A percentile compares a stretch with the other conserved stretches of the same genome.
phyloP scores from a whole-genome alignment of 2,329 filamentous ascomycete species.

The Penicillium paneum region DNA sequence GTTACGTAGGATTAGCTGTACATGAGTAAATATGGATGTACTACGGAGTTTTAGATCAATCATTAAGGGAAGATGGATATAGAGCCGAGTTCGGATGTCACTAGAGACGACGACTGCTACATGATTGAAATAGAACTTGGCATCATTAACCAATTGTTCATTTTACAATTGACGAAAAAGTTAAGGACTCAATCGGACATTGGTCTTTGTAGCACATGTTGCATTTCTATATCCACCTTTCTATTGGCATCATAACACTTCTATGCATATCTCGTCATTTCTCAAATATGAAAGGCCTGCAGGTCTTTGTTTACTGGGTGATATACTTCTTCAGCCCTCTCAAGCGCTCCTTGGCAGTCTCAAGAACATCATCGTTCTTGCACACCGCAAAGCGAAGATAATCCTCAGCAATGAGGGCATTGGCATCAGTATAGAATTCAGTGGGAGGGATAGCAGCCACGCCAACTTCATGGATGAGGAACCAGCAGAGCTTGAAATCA shows the following conservation, averaged over 20 bases:
- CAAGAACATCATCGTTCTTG: constrained; percentile 83
- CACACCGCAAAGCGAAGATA: constrained; percentile 95
- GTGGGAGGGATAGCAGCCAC: constrained; percentile 95
- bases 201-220: background rate
- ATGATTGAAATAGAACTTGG: too few species aligned
- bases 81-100: background rate
- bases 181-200: too few species aligned
- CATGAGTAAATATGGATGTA: background rate
- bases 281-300: background rate
- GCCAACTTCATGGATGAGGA: constrained; percentile 92
- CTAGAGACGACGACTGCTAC: too few species aligned
- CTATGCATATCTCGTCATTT: background rate
- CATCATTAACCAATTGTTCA: too few species aligned
- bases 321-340: constrained; percentile 72
- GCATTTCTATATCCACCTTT: background rate
- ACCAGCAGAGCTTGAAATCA: constrained; percentile 95
- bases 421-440: constrained; percentile 88
- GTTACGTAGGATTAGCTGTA: background rate
- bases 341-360: constrained; percentile 72
- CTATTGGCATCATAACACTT: background rate
- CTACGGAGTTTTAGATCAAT: background rate
- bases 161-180: too few species aligned
- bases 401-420: constrained; percentile 82
- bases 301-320: constrained; percentile 20
- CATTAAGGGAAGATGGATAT: background rate